A percentile compares a stretch with the other conserved stretches of the same genome.
Evolutionary conservation across 805 yeast species (phyloP).

Genomic region (Phaffomyces opuntiae): DNA sequence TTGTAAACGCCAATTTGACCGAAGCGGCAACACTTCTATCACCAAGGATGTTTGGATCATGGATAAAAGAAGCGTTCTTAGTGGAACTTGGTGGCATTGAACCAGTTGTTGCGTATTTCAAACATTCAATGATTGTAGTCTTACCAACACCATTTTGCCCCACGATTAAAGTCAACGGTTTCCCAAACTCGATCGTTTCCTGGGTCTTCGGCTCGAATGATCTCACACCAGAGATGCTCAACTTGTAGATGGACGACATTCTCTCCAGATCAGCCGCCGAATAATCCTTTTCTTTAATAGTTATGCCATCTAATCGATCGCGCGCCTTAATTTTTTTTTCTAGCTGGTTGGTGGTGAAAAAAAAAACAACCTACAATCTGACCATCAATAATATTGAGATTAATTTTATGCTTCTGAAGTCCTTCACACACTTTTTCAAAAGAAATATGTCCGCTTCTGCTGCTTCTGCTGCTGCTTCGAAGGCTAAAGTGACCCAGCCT

Average conservation of each 20-base stretch:
- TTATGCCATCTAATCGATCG: too few species aligned
- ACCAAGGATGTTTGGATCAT: slow-evolving; percentile 80
- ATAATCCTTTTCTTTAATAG: too few species aligned
- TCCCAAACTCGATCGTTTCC: slow-evolving; percentile 83
- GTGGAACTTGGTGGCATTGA: slow-evolving; percentile 89
- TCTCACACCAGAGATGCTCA: slow-evolving; percentile 80
- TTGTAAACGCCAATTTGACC: slow-evolving; percentile 78
- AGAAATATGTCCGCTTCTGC: slow-evolving; percentile 18
- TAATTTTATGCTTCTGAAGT: background rate
- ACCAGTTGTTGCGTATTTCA: slow-evolving; percentile 92
- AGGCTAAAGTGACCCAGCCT: slow-evolving; percentile 39
- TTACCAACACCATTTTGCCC: slow-evolving; percentile 97
- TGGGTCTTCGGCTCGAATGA: slow-evolving; percentile 82
- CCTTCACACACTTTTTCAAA: background rate
- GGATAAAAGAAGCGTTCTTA: slow-evolving; percentile 89
- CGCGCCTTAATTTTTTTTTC: too few species aligned
- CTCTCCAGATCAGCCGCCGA: background rate
- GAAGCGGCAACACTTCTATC: slow-evolving; percentile 81
- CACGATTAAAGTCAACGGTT: slow-evolving; percentile 87
- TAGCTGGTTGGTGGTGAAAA: background rate
- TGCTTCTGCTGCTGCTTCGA: slow-evolving; percentile 2
- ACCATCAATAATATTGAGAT: background rate
- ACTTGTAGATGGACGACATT: slow-evolving; percentile 25
- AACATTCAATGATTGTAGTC: slow-evolving; percentile 91
- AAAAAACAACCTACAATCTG: background rate